These are phyloP conservation scores for Oryza rufipogon DNA, from an alignment of 176 grass and related monocot species.

Conservation along the genomic window DNA sequence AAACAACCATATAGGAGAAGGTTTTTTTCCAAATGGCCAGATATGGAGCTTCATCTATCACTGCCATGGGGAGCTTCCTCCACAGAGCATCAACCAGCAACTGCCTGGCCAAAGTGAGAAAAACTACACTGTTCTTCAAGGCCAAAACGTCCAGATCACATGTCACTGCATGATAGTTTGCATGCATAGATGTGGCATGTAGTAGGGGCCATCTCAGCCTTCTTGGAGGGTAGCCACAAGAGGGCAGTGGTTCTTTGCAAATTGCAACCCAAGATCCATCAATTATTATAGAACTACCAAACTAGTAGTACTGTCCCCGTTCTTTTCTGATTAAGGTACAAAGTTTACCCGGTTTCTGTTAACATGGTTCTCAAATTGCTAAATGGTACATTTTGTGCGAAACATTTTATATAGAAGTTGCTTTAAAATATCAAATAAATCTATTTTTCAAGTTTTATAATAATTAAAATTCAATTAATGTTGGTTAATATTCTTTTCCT, in stretches of 20 bases:
- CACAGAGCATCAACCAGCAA: neutral
- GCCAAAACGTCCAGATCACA: slow-evolving; percentile 9
- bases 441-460: too few species aligned
- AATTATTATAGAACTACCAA: neutral
- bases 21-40: neutral
- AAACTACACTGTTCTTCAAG: neutral
- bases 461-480: too few species aligned
- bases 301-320: neutral
- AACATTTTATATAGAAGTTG: too few species aligned
- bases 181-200: neutral
- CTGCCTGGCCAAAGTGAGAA: slow-evolving; percentile 27
- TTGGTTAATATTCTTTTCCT: too few species aligned
- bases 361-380: too few species aligned
- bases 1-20: neutral
- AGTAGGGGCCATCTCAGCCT: neutral
- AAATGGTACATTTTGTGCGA: too few species aligned
- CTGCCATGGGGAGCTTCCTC: neutral
- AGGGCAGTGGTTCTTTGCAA: too few species aligned
- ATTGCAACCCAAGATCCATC: neutral
- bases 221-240: neutral
- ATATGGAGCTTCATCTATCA: neutral
- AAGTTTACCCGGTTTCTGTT: too few species aligned
- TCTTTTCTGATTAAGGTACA: too few species aligned
- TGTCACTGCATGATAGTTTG: neutral
- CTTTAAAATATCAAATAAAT: too few species aligned